Base-by-base conservation (phyloP, 2,329 filamentous ascomycete genomes). In the Corynespora cassiicola region DNA sequence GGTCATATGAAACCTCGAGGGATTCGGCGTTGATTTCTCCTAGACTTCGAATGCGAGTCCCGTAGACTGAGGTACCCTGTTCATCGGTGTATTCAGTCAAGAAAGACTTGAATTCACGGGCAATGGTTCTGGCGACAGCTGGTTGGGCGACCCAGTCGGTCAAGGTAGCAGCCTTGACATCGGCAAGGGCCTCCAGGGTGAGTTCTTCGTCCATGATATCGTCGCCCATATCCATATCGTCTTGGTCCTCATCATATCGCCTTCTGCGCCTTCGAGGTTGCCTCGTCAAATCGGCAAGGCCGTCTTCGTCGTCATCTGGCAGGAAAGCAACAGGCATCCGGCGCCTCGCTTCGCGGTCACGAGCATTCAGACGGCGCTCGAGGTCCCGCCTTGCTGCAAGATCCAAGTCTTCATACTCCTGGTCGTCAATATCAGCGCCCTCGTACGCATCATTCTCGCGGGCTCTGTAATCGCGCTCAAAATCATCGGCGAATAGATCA, bases 11-110 rank as follows among this genome's bases (percentile, higher is more conserved):
- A 29, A 99, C 90, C 66, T 99, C 94, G 3, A 99, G 81, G 24
- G 92, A 90, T 71, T 97, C 95, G 31, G 91, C 90, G 68, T 99
- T 99, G 66, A 96, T 80, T 71, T 97, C 92, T 75, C 94, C 95
- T n/a, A 99, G 82, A 0, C 89, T 96, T 53, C 90, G 84, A 52
- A 99, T 95, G 39, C 91, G 87, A 55, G 90, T 91, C 36, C 94
- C 94, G 66, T 99, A 99, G 33, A 99, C 90, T 0, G 94, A 99
- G 4, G 84, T 86, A 37, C 90, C 91, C 50, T 86, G 84, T 36
- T 90, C 84, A 61, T 99, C 94, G 5, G 86, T 96, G 68, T 95
- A 97, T 57, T 96, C 92, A 8, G 94, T 97, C 58, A 99, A 75
- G 75, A 99, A 99, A 3, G 88, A 87, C 69, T 95, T 96, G 81